These are phyloP conservation scores for Plasmodium reichenowi DNA, from an alignment of 169 alveolate genomes.

Conservation along the genomic window DNA sequence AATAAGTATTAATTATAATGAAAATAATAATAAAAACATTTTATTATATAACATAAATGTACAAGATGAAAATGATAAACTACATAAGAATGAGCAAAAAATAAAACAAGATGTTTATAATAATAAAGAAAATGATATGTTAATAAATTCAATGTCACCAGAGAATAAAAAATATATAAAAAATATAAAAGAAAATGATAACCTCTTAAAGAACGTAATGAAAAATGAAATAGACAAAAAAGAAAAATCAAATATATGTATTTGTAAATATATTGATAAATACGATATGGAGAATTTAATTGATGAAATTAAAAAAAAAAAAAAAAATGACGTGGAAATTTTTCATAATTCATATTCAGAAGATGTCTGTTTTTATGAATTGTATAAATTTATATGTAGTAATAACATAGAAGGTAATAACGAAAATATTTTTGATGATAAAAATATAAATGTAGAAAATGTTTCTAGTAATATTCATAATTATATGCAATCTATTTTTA, in stretches of 20 bases:
- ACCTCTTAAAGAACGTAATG: not conserved
- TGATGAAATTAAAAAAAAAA: not conserved
- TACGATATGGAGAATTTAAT: conserved; percentile 11
- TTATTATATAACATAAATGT: not conserved
- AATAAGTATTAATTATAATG: not conserved
- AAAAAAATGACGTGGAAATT: not conserved
- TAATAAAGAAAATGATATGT: not conserved
- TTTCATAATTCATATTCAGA: not conserved
- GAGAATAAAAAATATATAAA: not conserved
- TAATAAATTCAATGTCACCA: not conserved
- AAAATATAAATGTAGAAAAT: conserved; percentile 8
- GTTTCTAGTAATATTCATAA: conserved; percentile 27
- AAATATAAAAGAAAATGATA: not conserved
- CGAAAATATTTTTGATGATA: not conserved
- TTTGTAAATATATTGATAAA: conserved; percentile 23
- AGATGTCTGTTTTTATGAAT: not conserved
- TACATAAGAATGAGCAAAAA: not conserved
- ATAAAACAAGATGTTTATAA: not conserved
- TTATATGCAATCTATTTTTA: conserved; percentile 24
- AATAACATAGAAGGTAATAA: not conserved
- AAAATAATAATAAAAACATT: not conserved
- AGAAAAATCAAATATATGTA: conserved; percentile 3
- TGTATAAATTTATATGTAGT: conserved; percentile 5
- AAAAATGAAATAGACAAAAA: not conserved
- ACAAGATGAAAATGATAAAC: not conserved